phyloP scores from a whole-genome alignment of 495 filamentous ascomycete species.

The Amorphotheca resinae region DNA sequence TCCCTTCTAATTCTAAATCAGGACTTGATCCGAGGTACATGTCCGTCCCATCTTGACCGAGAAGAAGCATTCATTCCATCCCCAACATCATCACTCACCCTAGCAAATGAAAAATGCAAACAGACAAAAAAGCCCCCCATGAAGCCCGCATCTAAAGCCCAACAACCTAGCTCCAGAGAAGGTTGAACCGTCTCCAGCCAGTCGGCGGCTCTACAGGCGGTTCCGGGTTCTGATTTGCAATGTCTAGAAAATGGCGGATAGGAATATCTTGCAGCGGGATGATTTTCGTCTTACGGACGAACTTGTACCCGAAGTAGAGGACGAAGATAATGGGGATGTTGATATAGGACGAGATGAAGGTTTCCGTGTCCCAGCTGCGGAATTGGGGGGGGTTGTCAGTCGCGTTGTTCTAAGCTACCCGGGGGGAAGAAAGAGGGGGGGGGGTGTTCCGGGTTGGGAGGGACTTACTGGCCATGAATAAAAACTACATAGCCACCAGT shows the following conservation, averaged over 20 bases:
- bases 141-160: no score
- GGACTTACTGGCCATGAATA: constrained; percentile 12
- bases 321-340: constrained; percentile 43
- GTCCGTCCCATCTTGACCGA: no score
- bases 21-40: no score
- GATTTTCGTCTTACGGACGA: constrained; percentile 30
- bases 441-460: no score
- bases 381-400: no score
- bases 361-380: constrained; percentile 24
- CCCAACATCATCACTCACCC: no score
- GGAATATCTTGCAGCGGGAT: constrained; percentile 15
- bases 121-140: no score
- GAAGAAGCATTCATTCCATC: no score
- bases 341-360: constrained; percentile 47
- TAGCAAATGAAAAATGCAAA: no score
- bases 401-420: no score
- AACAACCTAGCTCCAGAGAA: constrained; percentile 15
- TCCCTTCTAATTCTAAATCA: no score
- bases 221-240: constrained; percentile 17
- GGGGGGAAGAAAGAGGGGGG: not conserved
- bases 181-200: constrained; percentile 13
- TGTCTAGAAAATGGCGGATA: constrained; percentile 16
- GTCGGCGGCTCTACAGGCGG: constrained; percentile 2
- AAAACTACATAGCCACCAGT: constrained; percentile 16
- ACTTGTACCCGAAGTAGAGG: constrained; percentile 45